Evolutionary conservation across 1,284 basidiomycete species (phyloP), one percentile per base, ranked within the genome.

Genomic region (Ganoderma resinaceum): DNA sequence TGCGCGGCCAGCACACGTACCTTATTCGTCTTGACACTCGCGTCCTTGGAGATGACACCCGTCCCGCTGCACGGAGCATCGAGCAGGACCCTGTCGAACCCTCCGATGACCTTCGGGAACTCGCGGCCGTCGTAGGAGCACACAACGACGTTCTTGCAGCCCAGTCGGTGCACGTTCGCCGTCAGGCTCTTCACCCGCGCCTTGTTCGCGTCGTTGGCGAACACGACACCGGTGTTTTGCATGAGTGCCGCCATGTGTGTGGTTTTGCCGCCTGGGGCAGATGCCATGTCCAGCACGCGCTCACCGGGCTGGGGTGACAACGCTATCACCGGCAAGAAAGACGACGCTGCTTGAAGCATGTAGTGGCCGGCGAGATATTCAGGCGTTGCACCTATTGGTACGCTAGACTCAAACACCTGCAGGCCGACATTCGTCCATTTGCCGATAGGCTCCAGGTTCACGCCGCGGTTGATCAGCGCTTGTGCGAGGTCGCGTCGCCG

Each of bases 331-430:
- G 98, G 98, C n/a, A 99, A 87, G 87, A 99, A 99, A 0, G 97
- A 99, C 7, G 96, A 98, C 4, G 98, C 98, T 4, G 98, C 96
- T 84, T 99, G 98, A 23, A 99, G 93, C 95, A 99, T 99, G 84
- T 99, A 99, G 80, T 99, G 97, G 2, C 98, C 98, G 0, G 97
- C 96, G 43, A 99, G 91, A 81, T 99, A 99, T 82, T 99, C 98
- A 7, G 98, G 98, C 3, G 98, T 99, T 5, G 98, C 98, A 78
- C 95, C 96, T 70, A 99, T 94, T 2, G 98, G 98, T 3, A 99
- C 97, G 67, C 89, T 91, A 73, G 94, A 96, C 81, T 99, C 98
- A 77, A 99, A 99, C 1, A 99, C 93, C 81, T 99, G 98, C 38
- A 99, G 86, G 9, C 98, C 98, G 70, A 99, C 97, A 78, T 98